Evolutionary conservation across 2,329 filamentous ascomycete genomes (phyloP).

Genomic region (Arthrobotrys sinensis): DNA sequence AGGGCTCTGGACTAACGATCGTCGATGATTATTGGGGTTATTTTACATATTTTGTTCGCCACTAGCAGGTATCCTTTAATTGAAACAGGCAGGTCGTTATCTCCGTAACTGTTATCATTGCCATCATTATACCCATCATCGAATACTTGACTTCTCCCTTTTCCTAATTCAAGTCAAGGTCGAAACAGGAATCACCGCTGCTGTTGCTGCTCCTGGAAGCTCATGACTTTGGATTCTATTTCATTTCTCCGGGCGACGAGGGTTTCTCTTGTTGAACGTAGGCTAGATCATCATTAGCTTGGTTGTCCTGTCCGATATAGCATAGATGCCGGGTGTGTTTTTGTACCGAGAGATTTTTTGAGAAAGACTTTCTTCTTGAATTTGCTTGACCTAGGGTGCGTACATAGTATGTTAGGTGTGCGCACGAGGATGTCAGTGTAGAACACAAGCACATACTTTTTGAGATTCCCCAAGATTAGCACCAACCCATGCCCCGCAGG

Average conservation of each 20-base stretch:
- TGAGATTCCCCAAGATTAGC: slow-evolving; percentile 29
- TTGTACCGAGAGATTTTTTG: slow-evolving; percentile 16
- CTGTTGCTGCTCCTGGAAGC: slow-evolving; percentile 5
- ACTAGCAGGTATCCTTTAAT: slow-evolving; percentile 8
- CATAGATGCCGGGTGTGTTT: slow-evolving; percentile 5
- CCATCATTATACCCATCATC: slow-evolving; percentile 14
- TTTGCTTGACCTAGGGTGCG: slow-evolving; percentile 8
- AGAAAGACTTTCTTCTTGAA: slow-evolving; percentile 14
- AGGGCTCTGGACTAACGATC: not conserved
- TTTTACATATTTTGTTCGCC: slow-evolving; percentile 24
- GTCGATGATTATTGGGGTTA: not conserved
- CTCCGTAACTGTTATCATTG: not conserved
- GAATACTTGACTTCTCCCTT: not conserved
- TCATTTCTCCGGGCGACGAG: slow-evolving; percentile 40
- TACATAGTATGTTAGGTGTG: not conserved
- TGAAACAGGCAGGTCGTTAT: not conserved
- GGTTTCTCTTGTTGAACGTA: slow-evolving; percentile 30
- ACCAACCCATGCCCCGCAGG: slow-evolving; percentile 46
- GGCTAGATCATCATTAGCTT: slow-evolving; percentile 8
- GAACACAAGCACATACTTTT: slow-evolving; percentile 12
- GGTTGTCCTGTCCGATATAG: not conserved
- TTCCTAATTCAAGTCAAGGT: not conserved
- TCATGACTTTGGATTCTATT: slow-evolving; percentile 45
- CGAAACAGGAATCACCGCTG: not conserved
- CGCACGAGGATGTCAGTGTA: not conserved